Percentiles rank a stretch among this genome's conserved stretches.
These are phyloP conservation scores for Nepenthes gracilis DNA, from an alignment of 148 eudicot species.

Conservation along the genomic window DNA sequence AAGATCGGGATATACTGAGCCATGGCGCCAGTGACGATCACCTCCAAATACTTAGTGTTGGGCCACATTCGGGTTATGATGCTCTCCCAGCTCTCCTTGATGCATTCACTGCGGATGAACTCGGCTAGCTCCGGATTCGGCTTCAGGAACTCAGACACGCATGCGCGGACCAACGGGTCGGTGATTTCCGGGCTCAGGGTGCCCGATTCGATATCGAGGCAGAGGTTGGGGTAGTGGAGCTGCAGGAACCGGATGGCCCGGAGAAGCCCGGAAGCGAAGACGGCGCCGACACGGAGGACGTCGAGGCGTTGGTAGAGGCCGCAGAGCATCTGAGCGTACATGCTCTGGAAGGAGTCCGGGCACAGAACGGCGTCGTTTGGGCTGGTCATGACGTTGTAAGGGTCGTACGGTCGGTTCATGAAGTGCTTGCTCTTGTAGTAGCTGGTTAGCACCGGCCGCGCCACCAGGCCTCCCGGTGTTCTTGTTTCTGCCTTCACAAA, in stretches of 20 bases:
- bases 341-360: constrained; percentile 66
- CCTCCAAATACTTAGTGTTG: constrained; percentile 68
- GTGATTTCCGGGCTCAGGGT: constrained; percentile 28
- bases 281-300: constrained; percentile 70
- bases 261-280: constrained; percentile 66
- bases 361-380: constrained; percentile 58
- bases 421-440: constrained; percentile 15
- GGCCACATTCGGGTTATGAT: constrained; percentile 69
- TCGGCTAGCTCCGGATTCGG: constrained; percentile 44
- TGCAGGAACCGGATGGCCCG: constrained; percentile 60
- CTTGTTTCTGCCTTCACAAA: constrained; percentile 10
- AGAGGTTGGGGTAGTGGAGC: constrained; percentile 34
- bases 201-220: constrained; percentile 52
- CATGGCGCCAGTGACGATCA: constrained; percentile 75
- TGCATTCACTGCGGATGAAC: constrained; percentile 42
- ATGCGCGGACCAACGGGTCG: constrained; percentile 27
- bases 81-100: constrained; percentile 50
- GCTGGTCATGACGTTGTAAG: constrained; percentile 44
- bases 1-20: constrained; percentile 60
- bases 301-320: constrained; percentile 50
- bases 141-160: constrained; percentile 28
- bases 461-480: constrained; percentile 8
- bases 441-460: constrained; percentile 12
- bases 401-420: constrained; percentile 18
- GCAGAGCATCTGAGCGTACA: constrained; percentile 66